phyloP scores from a whole-genome alignment of 495 filamentous ascomycete species.

The Bacidia rubella region DNA sequence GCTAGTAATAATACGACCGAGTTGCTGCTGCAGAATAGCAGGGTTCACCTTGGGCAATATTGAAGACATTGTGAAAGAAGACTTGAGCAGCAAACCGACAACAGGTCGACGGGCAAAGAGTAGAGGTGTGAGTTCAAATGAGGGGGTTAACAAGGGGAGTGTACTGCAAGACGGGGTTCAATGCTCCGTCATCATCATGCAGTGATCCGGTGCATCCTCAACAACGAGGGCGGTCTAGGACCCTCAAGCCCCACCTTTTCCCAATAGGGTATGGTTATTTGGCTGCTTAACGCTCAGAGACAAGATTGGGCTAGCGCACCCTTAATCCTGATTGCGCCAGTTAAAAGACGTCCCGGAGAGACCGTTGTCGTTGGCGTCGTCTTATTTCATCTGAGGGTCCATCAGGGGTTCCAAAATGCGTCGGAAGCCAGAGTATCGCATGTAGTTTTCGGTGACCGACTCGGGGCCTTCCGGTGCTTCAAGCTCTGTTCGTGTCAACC shows the following conservation, averaged over 20 bases:
- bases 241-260: not conserved
- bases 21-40: conserved; percentile 6
- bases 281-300: not conserved
- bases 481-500: too few relatives aligned
- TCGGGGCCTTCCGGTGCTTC: not conserved
- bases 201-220: not conserved
- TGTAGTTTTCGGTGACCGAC: not conserved
- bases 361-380: not conserved
- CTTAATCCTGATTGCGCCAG: not conserved
- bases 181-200: not conserved
- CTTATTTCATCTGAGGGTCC: not conserved
- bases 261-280: not conserved
- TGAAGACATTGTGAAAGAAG: conserved; percentile 3
- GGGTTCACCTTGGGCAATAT: not conserved
- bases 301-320: not conserved
- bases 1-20: not conserved
- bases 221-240: not conserved
- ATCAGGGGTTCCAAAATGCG: not conserved
- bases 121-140: not conserved
- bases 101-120: not conserved
- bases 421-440: not conserved
- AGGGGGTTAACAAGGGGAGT: not conserved
- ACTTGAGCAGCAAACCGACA: not conserved
- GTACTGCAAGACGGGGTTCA: not conserved
- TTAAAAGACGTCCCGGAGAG: not conserved